Percentiles rank a stretch among this genome's conserved stretches.
phyloP scores from a whole-genome alignment of 2,329 filamentous ascomycete species.

The Diplodia sapinea region DNA sequence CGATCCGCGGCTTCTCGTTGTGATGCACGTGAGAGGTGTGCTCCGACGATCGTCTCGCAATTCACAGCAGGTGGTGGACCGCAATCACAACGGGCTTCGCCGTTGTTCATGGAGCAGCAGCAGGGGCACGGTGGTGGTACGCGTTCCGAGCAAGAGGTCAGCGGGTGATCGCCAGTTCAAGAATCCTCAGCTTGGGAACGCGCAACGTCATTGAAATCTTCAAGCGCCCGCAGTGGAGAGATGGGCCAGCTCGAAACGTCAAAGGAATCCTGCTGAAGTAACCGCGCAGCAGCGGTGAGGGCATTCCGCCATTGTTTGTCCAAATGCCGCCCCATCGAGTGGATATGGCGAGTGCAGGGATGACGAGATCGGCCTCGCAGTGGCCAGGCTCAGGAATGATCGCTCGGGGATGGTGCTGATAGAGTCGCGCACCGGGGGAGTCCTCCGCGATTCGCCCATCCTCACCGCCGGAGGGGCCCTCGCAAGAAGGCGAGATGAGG shows the following conservation, averaged over 20 bases:
- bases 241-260: constrained; percentile 5
- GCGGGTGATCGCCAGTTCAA: constrained; percentile 15
- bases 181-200: background rate
- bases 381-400: constrained; percentile 27
- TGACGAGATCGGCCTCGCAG: constrained; percentile 11
- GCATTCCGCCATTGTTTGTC: constrained; percentile 10
- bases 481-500: constrained; percentile 19
- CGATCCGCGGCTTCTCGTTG: background rate
- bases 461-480: constrained; percentile 22
- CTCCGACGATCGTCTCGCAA: constrained; percentile 1
- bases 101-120: background rate
- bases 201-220: constrained; percentile 4
- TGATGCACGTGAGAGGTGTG: background rate
- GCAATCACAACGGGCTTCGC: background rate
- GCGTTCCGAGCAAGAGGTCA: constrained; percentile 4
- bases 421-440: background rate
- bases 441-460: constrained; percentile 21
- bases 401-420: constrained; percentile 20
- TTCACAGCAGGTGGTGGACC: background rate
- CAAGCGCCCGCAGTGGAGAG: constrained; percentile 1
- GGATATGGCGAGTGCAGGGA: constrained; percentile 24
- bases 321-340: constrained; percentile 22
- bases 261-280: constrained; percentile 8
- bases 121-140: constrained; percentile 19
- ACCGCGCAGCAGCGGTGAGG: constrained; percentile 18